These are phyloP conservation scores for Westerdykella aurantiaca DNA, from an alignment of 2,329 filamentous ascomycete species.

Conservation along the genomic window DNA sequence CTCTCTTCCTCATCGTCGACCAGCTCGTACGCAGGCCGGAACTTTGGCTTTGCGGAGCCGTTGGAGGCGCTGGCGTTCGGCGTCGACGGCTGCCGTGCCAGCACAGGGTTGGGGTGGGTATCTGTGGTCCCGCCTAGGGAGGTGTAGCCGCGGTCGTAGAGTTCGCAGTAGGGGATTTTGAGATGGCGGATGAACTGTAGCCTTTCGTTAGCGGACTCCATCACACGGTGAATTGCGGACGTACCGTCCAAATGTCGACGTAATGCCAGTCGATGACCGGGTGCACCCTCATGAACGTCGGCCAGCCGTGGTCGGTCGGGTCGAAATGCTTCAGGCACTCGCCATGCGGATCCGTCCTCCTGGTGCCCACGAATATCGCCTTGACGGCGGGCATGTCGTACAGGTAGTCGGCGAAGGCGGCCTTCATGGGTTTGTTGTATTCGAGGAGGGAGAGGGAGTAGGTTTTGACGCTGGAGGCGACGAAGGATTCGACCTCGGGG, in stretches of 20 bases:
- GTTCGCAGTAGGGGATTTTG: constrained; percentile 71
- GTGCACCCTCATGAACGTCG: constrained; percentile 84
- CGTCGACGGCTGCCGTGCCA: constrained; percentile 24
- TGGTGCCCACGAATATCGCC: constrained; percentile 81
- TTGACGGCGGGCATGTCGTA: constrained; percentile 57
- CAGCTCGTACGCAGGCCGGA: constrained; percentile 37
- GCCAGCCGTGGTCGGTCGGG: constrained; percentile 83
- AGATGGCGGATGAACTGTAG: constrained; percentile 71
- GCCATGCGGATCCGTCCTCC: constrained; percentile 89
- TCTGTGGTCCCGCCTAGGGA: constrained; percentile 86
- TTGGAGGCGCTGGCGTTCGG: constrained; percentile 11
- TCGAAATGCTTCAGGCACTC: constrained; percentile 74
- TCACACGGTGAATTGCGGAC: constrained; percentile 24
- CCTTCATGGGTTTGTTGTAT: constrained; percentile 73
- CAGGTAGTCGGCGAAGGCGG: constrained; percentile 73
- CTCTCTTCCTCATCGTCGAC: constrained; percentile 39
- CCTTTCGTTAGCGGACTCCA: not conserved
- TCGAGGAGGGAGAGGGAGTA: constrained; percentile 74
- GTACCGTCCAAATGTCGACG: constrained; percentile 84
- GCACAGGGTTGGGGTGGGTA: constrained; percentile 79
- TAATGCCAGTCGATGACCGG: constrained; percentile 98
- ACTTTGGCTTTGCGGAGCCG: constrained; percentile 17
- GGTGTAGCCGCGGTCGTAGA: constrained; percentile 89
- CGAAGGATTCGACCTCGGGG: constrained; percentile 78
- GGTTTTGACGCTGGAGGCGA: constrained; percentile 55